phyloP scores from a whole-genome alignment of 768 basidiomycete species.

The Xerocomellus amylosporus region DNA sequence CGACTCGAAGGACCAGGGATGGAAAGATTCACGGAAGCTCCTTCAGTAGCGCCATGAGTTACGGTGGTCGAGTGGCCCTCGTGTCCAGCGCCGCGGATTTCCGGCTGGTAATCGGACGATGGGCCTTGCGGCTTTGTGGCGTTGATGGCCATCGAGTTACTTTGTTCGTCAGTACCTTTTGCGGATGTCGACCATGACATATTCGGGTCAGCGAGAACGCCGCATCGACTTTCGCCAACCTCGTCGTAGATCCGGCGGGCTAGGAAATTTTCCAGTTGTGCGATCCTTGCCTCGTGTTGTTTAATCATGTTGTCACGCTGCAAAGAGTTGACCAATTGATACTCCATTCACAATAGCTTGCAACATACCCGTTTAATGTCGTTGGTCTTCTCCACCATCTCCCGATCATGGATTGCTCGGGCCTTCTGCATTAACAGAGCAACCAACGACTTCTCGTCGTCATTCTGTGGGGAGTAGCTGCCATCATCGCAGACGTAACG shows the following conservation, averaged over 20 bases:
- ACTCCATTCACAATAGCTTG: conserved; percentile 1
- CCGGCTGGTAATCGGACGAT: conserved; percentile 14
- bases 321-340: conserved; percentile 4
- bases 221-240: conserved; percentile 15
- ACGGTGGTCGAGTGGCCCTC: conserved; percentile 10
- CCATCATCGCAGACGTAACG: conserved; percentile 9
- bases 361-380: conserved; percentile 49
- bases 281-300: conserved; percentile 43
- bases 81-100: conserved; percentile 18
- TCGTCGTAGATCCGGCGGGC: conserved; percentile 44
- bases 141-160: conserved; percentile 10
- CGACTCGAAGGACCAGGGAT: conserved; percentile 17
- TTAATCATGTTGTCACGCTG: conserved; percentile 50
- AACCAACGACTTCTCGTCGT: conserved; percentile 50
- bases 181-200: conserved; percentile 3
- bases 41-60: conserved; percentile 6
- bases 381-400: conserved; percentile 51
- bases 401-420: conserved; percentile 49
- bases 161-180: conserved; percentile 14
- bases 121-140: conserved; percentile 9
- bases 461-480: conserved; percentile 36
- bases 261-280: conserved; percentile 44
- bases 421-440: conserved; percentile 43
- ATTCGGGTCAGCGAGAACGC: conserved; percentile 15
- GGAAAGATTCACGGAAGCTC: conserved; percentile 7